Conservation (phyloP, 495 filamentous ascomycete species). For the Massariosphaeria phaeospora region DNA sequence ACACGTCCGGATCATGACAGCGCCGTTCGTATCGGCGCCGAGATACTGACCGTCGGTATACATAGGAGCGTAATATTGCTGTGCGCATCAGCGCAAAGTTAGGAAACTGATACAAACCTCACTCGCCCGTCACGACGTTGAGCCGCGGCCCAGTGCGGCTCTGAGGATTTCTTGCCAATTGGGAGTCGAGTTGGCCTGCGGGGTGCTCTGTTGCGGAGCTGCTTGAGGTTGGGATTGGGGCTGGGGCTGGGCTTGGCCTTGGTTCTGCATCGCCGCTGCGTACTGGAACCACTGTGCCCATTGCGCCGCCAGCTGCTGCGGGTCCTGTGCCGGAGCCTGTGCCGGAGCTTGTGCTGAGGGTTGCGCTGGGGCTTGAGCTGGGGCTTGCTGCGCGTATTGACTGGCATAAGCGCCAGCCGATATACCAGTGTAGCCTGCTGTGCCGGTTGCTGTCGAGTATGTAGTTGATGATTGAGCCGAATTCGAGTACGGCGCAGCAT, state of each 20-base stretch:
- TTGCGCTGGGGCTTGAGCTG: neutral
- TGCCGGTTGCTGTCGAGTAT: neutral
- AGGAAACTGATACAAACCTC: no score
- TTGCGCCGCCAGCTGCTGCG: slow-evolving; percentile 11
- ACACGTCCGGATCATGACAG: no score
- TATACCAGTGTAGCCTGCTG: neutral
- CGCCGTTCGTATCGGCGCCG: no score
- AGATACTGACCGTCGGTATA: no score
- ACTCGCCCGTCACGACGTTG: no score
- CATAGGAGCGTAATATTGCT: no score
- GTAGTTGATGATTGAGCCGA: neutral
- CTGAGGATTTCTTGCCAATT: neutral
- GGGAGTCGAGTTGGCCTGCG: neutral
- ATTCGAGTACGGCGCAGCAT: neutral
- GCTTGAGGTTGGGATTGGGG: neutral
- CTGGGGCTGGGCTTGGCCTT: slow-evolving; percentile 3
- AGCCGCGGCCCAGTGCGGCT: no score
- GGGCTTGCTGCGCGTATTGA: neutral
- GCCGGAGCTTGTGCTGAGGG: neutral
- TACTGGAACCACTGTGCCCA: slow-evolving; percentile 18
- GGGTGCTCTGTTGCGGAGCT: neutral
- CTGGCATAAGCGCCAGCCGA: slow-evolving; percentile 19
- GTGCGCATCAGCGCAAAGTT: no score
- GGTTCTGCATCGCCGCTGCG: slow-evolving; percentile 10
- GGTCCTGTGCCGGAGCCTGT: neutral